These are phyloP conservation scores for Musa itinerans DNA, from an alignment of 176 grass and related monocot species.

Conservation along the genomic window DNA sequence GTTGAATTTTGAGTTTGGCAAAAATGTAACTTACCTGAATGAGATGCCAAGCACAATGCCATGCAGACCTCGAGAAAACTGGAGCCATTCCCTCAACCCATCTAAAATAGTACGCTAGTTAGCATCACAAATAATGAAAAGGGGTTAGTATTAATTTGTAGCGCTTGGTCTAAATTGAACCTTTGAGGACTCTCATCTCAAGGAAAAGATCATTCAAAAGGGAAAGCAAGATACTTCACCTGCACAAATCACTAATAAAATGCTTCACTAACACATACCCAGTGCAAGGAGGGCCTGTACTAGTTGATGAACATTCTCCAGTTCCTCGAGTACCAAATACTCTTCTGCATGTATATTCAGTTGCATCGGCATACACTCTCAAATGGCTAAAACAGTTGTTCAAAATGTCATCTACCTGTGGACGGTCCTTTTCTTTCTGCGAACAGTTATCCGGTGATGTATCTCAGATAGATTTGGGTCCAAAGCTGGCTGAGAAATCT, in stretches of 20 bases:
- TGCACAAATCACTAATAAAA: constrained; percentile 1
- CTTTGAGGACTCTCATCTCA: constrained; percentile 8
- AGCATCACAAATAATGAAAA: not conserved
- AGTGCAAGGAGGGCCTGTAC: constrained; percentile 69
- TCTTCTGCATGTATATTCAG: constrained; percentile 36
- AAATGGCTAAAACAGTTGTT: constrained; percentile 14
- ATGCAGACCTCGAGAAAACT: constrained; percentile 81
- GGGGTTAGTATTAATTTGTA: not conserved
- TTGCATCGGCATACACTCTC: constrained; percentile 1
- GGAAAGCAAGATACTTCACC: not conserved
- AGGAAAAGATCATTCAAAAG: not conserved
- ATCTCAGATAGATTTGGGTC: constrained; percentile 76
- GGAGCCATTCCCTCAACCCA: constrained; percentile 90
- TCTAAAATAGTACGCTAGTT: constrained; percentile 26
- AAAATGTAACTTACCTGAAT: constrained; percentile 51
- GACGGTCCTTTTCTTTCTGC: constrained; percentile 36
- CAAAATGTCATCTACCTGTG: constrained; percentile 52
- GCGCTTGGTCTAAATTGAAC: not conserved
- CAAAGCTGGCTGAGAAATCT: constrained; percentile 83
- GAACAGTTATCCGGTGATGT: constrained; percentile 83
- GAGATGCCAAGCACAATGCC: constrained; percentile 93
- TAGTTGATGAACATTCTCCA: constrained; percentile 42
- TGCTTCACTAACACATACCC: constrained; percentile 35
- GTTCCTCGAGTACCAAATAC: constrained; percentile 42
- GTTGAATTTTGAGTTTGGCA: too few relatives aligned